A percentile compares a stretch with the other conserved stretches of the same genome.
phyloP scores from a whole-genome alignment of 495 filamentous ascomycete species.

The Hyaloscypha variabilis region DNA sequence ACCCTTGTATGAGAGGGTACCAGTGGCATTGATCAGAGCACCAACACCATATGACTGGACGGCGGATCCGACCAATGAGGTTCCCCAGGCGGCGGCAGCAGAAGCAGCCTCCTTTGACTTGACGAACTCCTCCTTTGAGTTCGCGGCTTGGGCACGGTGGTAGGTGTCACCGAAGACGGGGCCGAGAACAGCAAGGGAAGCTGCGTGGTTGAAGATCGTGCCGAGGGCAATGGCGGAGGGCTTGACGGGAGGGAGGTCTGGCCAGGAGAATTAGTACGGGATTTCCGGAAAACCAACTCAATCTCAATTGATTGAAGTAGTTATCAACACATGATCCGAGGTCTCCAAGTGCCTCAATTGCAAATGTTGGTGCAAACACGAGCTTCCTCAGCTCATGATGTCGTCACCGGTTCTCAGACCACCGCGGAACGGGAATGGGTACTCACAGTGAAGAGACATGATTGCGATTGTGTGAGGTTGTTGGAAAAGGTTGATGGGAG shows the following conservation, averaged over 20 bases:
- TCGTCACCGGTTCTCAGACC: slow-evolving; percentile 16
- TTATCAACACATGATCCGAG: not conserved
- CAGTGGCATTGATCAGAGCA: slow-evolving; percentile 93
- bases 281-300: too few relatives aligned
- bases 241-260: slow-evolving; percentile 95
- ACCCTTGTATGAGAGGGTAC: slow-evolving; percentile 93
- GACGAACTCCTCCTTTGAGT: slow-evolving; percentile 95
- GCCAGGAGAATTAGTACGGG: not conserved
- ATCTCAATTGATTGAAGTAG: not conserved
- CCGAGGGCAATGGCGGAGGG: slow-evolving; percentile 96
- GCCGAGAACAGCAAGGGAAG: slow-evolving; percentile 76
- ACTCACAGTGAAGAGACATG: slow-evolving; percentile 65
- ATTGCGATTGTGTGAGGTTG: slow-evolving; percentile 34
- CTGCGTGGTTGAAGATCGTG: slow-evolving; percentile 90
- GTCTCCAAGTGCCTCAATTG: not conserved
- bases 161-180: slow-evolving; percentile 96
- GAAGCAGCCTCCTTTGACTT: slow-evolving; percentile 89
- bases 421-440: not conserved
- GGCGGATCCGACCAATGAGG: slow-evolving; percentile 83
- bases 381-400: slow-evolving; percentile 10
- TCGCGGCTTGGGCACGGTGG: slow-evolving; percentile 86
- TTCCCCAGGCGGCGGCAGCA: slow-evolving; percentile 88
- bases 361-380: slow-evolving; percentile 8
- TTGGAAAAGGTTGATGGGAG: slow-evolving; percentile 26
- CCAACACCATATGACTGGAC: slow-evolving; percentile 94